phyloP scores from a whole-genome alignment of 2,329 filamentous ascomycete species.

The Ceratocystis alfenasii region DNA sequence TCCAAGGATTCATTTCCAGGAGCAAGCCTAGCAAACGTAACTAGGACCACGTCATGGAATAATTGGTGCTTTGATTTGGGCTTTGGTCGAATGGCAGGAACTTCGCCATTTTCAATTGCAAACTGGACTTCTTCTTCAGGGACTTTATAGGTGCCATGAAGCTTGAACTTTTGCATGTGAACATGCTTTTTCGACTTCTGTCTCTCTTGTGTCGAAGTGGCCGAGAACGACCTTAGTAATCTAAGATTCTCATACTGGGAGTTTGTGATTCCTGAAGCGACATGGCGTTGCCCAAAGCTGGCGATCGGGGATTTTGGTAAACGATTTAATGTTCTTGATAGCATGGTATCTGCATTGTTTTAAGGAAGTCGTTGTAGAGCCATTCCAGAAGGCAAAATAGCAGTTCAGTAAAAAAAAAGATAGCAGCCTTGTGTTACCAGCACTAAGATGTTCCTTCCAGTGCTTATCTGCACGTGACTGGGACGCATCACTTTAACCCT shows the following conservation, averaged over 20 bases:
- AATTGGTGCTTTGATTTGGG: constrained; percentile 19
- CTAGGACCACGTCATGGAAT: constrained; percentile 22
- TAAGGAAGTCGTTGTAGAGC: not conserved
- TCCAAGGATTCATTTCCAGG: constrained; percentile 21
- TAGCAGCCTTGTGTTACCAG: constrained; percentile 14
- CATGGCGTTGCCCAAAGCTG: not conserved
- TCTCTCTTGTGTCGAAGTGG: not conserved
- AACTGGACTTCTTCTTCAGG: constrained; percentile 6
- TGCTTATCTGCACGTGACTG: constrained; percentile 7
- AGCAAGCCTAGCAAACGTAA: constrained; percentile 18
- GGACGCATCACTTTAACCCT: not conserved
- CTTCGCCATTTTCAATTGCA: constrained; percentile 18
- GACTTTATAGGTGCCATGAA: constrained; percentile 13
- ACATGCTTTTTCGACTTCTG: constrained; percentile 1
- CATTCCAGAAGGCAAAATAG: not conserved
- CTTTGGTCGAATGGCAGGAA: constrained; percentile 7
- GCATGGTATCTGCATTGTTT: constrained; percentile 1
- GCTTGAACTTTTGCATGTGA: constrained; percentile 13
- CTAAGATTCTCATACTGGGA: not conserved
- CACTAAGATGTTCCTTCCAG: constrained; percentile 35
- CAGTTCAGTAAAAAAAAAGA: constrained; percentile 5
- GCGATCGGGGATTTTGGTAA: constrained; percentile 3
- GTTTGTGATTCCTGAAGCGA: not conserved
- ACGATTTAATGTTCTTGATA: constrained; percentile 13
- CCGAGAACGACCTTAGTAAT: constrained; percentile 10